Evolutionary conservation across 2,329 filamentous ascomycete species (phyloP), one percentile per base, ranked within the genome.

Genomic region (Emericellopsis cladophorae): DNA sequence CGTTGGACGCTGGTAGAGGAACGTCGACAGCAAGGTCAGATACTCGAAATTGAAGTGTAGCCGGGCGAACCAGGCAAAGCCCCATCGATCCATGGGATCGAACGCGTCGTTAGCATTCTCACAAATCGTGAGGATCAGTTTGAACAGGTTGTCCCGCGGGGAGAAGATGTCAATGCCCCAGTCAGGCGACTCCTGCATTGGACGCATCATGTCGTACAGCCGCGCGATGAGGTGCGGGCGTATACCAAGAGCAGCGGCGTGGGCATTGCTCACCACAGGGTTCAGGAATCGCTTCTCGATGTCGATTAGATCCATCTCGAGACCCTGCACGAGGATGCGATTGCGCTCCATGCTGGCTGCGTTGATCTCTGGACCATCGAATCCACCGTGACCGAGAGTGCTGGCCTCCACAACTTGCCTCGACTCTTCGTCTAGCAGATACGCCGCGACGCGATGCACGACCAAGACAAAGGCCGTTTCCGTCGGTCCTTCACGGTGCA

Each of bases 381-480:
- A 34, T 10, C 12, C 16, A 24, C 23, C 22, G 7, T 66, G 61
- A 12, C 67, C 60, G 40, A 76, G 52, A 22, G 74, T 57, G 18
- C 72, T 61, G 9, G 62, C 56, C 46, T 77, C 72, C 18, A 75
- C 56, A 1, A 63, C 64, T 1, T 66, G 58, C 21, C 37, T 44
- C 41, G 45, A 47, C 42, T 41, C 39, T 35, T 42, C 46, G 23
- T 66, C 60, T 16, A 69, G 54, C 40, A 76, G 57, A 43, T 73
- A 68, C 32, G 62, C 63, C 34, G 64, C 66, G 3, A 76, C 59
- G 38, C 68, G 67, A 54, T 67, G 68, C 4, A 63, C 56, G 7
- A 75, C 54, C 23, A 78, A 48, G 45, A 66, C 66, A 45, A 75
- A 74, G 1, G 72, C 69, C 74, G 78, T 78, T 44, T 78, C 74